phyloP scores from a whole-genome alignment of 129 eudicot genomes.

The Logfia minima region DNA sequence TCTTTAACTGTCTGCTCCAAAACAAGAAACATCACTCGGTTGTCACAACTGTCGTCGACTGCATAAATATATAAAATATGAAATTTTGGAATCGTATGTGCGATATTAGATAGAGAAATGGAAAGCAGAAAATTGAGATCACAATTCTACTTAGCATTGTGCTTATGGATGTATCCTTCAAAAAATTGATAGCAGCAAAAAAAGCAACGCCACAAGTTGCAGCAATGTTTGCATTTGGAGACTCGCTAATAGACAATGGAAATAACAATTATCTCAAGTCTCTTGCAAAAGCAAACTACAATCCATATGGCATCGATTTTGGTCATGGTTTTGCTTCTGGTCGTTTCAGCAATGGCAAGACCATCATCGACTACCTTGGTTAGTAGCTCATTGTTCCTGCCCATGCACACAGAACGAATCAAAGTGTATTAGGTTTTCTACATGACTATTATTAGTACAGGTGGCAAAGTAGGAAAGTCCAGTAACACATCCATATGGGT shows the following conservation, averaged over 20 bases:
- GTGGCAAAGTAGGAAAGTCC: background rate
- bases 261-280: slow-evolving; percentile 66
- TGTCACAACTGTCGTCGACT: background rate
- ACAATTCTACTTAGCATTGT: slow-evolving; percentile 20
- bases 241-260: slow-evolving; percentile 65
- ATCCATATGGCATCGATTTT: slow-evolving; percentile 72
- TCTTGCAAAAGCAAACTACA: slow-evolving; percentile 60
- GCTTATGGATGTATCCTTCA: background rate
- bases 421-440: background rate
- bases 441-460: background rate
- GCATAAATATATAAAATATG: background rate
- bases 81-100: background rate
- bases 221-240: slow-evolving; percentile 73
- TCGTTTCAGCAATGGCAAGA: slow-evolving; percentile 71
- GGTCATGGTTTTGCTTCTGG: slow-evolving; percentile 57
- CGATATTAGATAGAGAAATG: slow-evolving; percentile 2
- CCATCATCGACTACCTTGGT: slow-evolving; percentile 56
- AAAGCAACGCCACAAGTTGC: slow-evolving; percentile 21
- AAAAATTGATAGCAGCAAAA: background rate
- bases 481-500: background rate
- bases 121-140: slow-evolving; percentile 6
- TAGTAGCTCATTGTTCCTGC: slow-evolving; percentile 5
- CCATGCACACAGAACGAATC: background rate
- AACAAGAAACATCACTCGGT: background rate
- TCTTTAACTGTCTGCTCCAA: background rate